These are phyloP conservation scores for Sarcomyxa edulis DNA, from an alignment of 768 basidiomycete genomes.

Conservation along the genomic window DNA sequence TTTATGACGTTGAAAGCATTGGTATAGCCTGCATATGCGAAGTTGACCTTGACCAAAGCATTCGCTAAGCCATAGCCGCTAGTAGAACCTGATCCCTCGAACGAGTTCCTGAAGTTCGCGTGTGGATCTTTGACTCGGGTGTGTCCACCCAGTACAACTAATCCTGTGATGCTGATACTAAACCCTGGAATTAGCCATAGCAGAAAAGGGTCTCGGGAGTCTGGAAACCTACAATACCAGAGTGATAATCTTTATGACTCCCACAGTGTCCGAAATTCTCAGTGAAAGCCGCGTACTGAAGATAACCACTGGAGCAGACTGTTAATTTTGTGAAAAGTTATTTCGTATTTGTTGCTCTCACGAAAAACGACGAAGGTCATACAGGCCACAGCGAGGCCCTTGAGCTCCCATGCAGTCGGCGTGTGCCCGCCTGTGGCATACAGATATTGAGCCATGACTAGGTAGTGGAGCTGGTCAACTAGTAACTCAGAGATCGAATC, in stretches of 20 bases:
- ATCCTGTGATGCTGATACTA: constrained; percentile 50
- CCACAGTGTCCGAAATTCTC: constrained; percentile 19
- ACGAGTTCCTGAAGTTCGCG: constrained; percentile 52
- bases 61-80: constrained; percentile 39
- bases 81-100: constrained; percentile 47
- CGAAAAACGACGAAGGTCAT: constrained; percentile 6
- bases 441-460: constrained; percentile 32
- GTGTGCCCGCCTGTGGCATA: constrained; percentile 12
- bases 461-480: too few species aligned
- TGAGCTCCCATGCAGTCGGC: constrained; percentile 3
- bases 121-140: constrained; percentile 53
- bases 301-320: not conserved
- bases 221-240: too few species aligned
- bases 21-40: constrained; percentile 31
- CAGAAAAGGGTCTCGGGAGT: too few species aligned
- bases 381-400: constrained; percentile 24
- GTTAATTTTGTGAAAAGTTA: not conserved
- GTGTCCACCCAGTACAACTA: constrained; percentile 55
- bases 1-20: constrained; percentile 38
- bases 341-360: not conserved
- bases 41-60: constrained; percentile 31
- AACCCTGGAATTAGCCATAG: too few species aligned
- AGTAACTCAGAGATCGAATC: not conserved
- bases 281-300: not conserved
- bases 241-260: constrained; percentile 43